Percentiles rank a stretch among this genome's conserved stretches.
phyloP scores from a whole-genome alignment of 2,329 filamentous ascomycete genomes.

The Fusarium anguioides region DNA sequence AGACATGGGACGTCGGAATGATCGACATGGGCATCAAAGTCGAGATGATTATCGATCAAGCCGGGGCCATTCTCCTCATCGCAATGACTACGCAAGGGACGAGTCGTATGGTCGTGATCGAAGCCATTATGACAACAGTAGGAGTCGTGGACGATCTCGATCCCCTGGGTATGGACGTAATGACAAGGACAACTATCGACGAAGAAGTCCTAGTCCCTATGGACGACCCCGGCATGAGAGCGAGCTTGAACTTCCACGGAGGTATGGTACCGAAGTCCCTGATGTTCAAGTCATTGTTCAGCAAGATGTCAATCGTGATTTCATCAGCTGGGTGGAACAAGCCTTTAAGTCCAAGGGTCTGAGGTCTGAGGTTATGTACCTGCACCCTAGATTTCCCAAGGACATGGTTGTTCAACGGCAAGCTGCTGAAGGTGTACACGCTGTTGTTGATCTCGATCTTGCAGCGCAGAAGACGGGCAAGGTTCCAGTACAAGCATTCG shows the following conservation, averaged over 20 bases:
- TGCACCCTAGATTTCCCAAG: constrained; percentile 80
- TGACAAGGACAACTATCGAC: constrained; percentile 67
- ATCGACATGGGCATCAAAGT: constrained; percentile 60
- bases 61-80: constrained; percentile 68
- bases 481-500: constrained; percentile 86
- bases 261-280: constrained; percentile 80
- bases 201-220: constrained; percentile 76
- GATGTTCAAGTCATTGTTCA: constrained; percentile 90
- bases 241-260: constrained; percentile 77
- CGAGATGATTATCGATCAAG: constrained; percentile 75
- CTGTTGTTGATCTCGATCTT: constrained; percentile 80
- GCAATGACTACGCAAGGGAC: constrained; percentile 68
- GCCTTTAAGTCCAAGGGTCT: constrained; percentile 78
- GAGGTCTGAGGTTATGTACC: constrained; percentile 80
- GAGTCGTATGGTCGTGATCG: constrained; percentile 66
- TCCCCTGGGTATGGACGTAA: constrained; percentile 66
- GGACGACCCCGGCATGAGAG: constrained; percentile 60
- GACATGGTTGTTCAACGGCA: constrained; percentile 85
- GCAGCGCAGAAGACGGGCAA: constrained; percentile 76
- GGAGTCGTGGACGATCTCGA: constrained; percentile 72
- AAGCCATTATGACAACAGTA: constrained; percentile 54
- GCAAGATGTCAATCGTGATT: constrained; percentile 81
- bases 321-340: constrained; percentile 83
- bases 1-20: constrained; percentile 56
- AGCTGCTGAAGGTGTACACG: constrained; percentile 88